Conservation (phyloP, 1,139 yeast species). For the Meyerozyma carpophila region DNA sequence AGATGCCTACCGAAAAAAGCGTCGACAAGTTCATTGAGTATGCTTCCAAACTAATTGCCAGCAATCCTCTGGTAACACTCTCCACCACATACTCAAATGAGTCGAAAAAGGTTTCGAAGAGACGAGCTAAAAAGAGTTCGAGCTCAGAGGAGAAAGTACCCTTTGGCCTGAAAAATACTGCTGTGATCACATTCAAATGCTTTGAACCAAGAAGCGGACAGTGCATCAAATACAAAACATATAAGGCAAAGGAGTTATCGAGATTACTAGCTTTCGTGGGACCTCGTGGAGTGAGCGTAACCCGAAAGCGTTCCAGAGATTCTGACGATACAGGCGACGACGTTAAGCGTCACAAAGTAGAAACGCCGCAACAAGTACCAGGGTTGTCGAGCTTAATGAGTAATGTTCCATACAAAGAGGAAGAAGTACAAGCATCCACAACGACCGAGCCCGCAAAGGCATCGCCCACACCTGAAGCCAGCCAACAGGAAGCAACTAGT, state of each 20-base stretch:
- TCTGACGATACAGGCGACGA: constrained; percentile 2
- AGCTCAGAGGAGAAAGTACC: constrained; percentile 13
- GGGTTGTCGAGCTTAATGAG: constrained; percentile 42
- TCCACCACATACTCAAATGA: constrained; percentile 35
- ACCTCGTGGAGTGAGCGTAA: constrained; percentile 62
- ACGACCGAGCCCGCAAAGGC: background rate
- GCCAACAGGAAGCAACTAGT: background rate
- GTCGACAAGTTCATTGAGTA: constrained; percentile 47
- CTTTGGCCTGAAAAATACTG: constrained; percentile 15
- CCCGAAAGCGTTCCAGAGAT: constrained; percentile 13
- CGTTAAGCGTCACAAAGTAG: constrained; percentile 5
- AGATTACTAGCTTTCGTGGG: constrained; percentile 79
- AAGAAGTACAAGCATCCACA: background rate
- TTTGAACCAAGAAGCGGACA: constrained; percentile 69
- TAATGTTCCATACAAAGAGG: constrained; percentile 13
- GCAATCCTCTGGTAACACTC: constrained; percentile 33
- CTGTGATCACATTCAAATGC: constrained; percentile 57
- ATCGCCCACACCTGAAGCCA: background rate
- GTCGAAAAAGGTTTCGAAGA: constrained; percentile 17
- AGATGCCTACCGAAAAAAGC: constrained; percentile 31
- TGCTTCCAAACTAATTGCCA: constrained; percentile 37
- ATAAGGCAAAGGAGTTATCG: constrained; percentile 71
- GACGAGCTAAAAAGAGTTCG: constrained; percentile 13
- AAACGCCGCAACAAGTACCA: constrained; percentile 16
- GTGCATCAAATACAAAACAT: constrained; percentile 56